Evolutionary conservation across 768 basidiomycete species (phyloP), one percentile per base, ranked within the genome.

Genomic region (Tulasnella sp.): DNA sequence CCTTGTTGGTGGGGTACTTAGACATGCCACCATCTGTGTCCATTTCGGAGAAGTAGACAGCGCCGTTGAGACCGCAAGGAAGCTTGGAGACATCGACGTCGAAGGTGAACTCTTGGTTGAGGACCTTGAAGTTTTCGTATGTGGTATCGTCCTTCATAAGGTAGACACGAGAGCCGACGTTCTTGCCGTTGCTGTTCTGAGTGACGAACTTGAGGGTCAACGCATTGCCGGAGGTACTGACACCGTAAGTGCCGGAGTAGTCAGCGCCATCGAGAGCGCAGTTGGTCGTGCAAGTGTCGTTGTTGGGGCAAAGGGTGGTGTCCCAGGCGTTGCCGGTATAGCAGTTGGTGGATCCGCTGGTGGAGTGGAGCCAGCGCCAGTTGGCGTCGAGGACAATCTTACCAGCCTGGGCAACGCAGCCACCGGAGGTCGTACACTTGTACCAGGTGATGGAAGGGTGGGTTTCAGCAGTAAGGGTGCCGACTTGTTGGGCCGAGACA

Each of bases 1-100:
- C 80, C 86, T 87, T 87, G 86, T 90, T 89, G 82, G 80, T 84
- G 26, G 88, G 79, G 84, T 83, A 88, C 81, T 85, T 85, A 74
- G 88, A 79, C 79, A 85, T 70, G 57, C 88, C 89, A 84, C 89
- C 89, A 80, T 89, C 88, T 15, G 86, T 85, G 80, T 88, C 88
- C 89, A 90, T 90, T 83, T 88, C 86, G 74, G 85, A 83, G 83
- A 90, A 89, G 85, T 90, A 90, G 77, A 90, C 84, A 11, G 89
- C 89, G 80, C 88, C 89, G 83, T 90, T 90, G 81, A 90, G 85
- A 78, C 89, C 89, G 81, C 89, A 90, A 10, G 87, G 86, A 73
- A 90, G 86, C 80, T 88, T 84, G 79, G 88, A 88, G 77, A 90
- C 85, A 82, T 90, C 88, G 83, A 90, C 88, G 84, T 88, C 88